These are phyloP conservation scores for Arxiozyma telluris DNA, from an alignment of 1,139 yeast species.

Conservation along the genomic window DNA sequence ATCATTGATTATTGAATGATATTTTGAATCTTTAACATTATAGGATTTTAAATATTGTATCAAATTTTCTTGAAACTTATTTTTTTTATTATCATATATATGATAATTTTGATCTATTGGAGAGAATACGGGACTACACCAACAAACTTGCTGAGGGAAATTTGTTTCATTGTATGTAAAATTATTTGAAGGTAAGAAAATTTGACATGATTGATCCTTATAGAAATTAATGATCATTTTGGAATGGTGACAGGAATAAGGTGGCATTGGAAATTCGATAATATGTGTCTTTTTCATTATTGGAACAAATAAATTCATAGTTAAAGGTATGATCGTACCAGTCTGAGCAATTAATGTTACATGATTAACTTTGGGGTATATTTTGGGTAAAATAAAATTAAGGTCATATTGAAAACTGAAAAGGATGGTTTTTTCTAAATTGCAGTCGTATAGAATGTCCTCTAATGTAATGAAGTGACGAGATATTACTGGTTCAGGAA, in stretches of 20 bases:
- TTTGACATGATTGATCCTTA: conserved; percentile 36
- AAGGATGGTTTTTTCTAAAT: conserved; percentile 19
- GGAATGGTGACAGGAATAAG: conserved; percentile 48
- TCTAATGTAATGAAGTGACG: conserved; percentile 21
- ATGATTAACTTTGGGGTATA: conserved; percentile 10
- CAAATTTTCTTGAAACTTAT: conserved; percentile 36
- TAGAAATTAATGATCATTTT: conserved; percentile 56
- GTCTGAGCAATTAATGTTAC: conserved; percentile 27
- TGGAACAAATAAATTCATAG: conserved; percentile 5
- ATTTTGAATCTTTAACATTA: conserved; percentile 26
- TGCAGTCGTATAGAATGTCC: conserved; percentile 23
- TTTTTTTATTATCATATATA: background rate
- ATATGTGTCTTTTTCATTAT: conserved; percentile 12
- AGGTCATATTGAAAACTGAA: conserved; percentile 32
- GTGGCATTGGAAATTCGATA: conserved; percentile 28
- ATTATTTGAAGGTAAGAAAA: conserved; percentile 56
- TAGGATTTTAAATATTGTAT: conserved; percentile 39
- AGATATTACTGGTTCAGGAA: conserved; percentile 7
- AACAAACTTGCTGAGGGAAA: conserved; percentile 54
- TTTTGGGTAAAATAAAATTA: conserved; percentile 22
- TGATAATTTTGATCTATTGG: background rate
- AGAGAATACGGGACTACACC: conserved; percentile 37
- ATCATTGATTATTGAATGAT: background rate
- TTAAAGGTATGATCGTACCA: conserved; percentile 25
- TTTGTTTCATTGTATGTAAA: conserved; percentile 45